Conservation (phyloP, 768 basidiomycete genomes). For the Phlegmacium glaucopus region DNA sequence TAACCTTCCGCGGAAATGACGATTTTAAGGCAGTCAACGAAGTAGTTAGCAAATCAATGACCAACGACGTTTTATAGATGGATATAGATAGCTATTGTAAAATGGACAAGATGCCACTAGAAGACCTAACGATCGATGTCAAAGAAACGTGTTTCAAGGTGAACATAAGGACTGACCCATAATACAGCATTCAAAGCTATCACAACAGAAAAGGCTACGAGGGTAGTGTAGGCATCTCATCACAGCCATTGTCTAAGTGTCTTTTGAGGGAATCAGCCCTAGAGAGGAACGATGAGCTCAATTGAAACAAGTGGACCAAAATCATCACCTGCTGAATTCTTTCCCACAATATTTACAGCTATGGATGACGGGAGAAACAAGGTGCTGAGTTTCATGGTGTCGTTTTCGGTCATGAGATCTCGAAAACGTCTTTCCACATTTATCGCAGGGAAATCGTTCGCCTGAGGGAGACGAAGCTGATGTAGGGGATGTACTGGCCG, state of each 20-base stretch:
- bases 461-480: slow-evolving; percentile 40
- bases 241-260: slow-evolving; percentile 80
- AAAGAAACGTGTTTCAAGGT: not conserved
- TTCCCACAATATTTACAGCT: slow-evolving; percentile 72
- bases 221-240: slow-evolving; percentile 43
- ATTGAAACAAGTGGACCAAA: slow-evolving; percentile 7
- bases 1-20: slow-evolving; percentile 16
- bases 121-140: slow-evolving; percentile 5
- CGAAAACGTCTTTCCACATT: slow-evolving; percentile 77
- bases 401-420: slow-evolving; percentile 80
- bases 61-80: slow-evolving; percentile 10
- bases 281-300: slow-evolving; percentile 8
- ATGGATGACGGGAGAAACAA: slow-evolving; percentile 59
- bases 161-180: not conserved
- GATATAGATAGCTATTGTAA: slow-evolving; percentile 10
- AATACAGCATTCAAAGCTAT: not conserved
- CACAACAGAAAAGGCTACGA: slow-evolving; percentile 13
- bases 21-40: slow-evolving; percentile 4
- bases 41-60: slow-evolving; percentile 9
- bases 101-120: slow-evolving; percentile 10
- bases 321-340: slow-evolving; percentile 61
- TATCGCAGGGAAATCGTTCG: slow-evolving; percentile 70
- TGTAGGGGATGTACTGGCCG: slow-evolving; percentile 29
- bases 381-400: slow-evolving; percentile 76
- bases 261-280: slow-evolving; percentile 74